Evolutionary conservation across 2,329 filamentous ascomycete genomes (phyloP).

Genomic region (Ophidiomyces ophidiicola): DNA sequence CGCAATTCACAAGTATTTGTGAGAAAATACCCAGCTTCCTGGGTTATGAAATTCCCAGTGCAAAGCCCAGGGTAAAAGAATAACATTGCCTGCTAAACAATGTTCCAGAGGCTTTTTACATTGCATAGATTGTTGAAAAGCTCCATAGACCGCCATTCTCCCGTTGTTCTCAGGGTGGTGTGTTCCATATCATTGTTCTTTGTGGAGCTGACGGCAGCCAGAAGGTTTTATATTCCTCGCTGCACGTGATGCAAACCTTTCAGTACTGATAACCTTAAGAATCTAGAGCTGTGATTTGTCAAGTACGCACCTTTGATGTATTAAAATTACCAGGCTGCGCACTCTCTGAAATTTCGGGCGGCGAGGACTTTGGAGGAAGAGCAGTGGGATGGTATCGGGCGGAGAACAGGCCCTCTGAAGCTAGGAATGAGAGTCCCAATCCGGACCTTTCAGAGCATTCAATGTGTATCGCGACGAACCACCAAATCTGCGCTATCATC

Average conservation of each 20-base stretch:
- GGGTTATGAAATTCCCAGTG: neutral
- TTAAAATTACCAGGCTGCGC: neutral
- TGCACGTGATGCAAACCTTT: neutral
- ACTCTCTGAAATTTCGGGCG: neutral
- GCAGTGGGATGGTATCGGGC: neutral
- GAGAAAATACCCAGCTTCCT: neutral
- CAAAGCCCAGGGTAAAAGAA: neutral
- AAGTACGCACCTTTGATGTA: neutral
- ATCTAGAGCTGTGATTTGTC: neutral
- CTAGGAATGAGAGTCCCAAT: slow-evolving; percentile 10
- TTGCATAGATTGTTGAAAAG: no score
- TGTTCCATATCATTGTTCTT: no score
- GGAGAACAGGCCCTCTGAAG: neutral
- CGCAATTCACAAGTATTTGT: neutral
- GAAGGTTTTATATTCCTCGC: no score
- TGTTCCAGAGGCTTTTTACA: neutral
- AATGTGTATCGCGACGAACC: neutral
- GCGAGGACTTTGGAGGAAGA: neutral
- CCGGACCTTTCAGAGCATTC: slow-evolving; percentile 8
- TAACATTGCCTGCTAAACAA: neutral
- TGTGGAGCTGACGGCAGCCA: no score
- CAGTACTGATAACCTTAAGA: neutral
- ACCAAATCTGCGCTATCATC: neutral
- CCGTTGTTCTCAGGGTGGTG: no score
- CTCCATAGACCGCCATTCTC: no score